Evolutionary conservation across 306 rosid species (phyloP).

Genomic region (Vigna mungo): DNA sequence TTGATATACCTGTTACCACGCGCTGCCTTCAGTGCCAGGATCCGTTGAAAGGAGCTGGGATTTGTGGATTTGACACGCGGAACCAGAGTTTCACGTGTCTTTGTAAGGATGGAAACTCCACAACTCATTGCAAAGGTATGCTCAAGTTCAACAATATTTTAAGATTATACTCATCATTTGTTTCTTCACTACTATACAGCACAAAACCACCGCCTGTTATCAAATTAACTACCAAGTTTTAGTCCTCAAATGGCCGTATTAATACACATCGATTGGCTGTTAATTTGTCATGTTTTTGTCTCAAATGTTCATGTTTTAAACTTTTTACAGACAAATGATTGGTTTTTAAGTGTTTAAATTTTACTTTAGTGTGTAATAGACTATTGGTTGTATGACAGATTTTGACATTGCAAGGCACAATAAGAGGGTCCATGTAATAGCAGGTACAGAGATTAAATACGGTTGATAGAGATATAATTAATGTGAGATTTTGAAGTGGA

Average conservation of each 20-base stretch:
- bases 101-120: conserved; percentile 72
- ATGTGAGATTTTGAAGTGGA: conserved; percentile 2
- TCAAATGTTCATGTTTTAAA: too few species aligned
- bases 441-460: conserved; percentile 62
- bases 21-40: conserved; percentile 89
- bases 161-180: not conserved
- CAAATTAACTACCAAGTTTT: too few species aligned
- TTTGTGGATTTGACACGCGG: conserved; percentile 75
- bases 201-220: too few species aligned
- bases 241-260: too few species aligned
- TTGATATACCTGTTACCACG: conserved; percentile 79
- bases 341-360: not conserved
- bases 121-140: conserved; percentile 83
- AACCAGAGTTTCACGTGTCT: conserved; percentile 70
- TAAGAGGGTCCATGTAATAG: conserved; percentile 66
- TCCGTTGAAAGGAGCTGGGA: conserved; percentile 78
- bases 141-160: not conserved
- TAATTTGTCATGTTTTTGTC: too few species aligned
- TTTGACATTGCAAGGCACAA: conserved; percentile 51
- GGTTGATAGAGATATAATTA: not conserved
- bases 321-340: not conserved
- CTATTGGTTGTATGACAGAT: conserved; percentile 62
- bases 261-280: too few species aligned
- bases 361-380: not conserved
- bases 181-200: too few species aligned